Conservation (phyloP, 2,329 filamentous ascomycete genomes). For the Trichoderma citrinoviride region DNA sequence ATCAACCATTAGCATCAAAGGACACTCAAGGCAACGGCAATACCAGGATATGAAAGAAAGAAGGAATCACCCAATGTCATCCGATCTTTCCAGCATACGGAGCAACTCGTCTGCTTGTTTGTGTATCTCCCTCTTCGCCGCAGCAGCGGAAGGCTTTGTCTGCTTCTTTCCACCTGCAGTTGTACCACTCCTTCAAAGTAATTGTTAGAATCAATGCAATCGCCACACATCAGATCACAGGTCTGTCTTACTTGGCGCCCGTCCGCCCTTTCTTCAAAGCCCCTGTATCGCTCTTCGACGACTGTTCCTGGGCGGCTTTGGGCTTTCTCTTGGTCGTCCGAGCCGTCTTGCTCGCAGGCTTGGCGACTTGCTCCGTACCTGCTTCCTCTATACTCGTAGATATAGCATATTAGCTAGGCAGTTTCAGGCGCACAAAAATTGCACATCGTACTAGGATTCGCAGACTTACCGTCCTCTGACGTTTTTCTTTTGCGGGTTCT, state of each 20-base stretch:
- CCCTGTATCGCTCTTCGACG: background rate
- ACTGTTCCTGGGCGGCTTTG: background rate
- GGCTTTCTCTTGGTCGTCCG: background rate
- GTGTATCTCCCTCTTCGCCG: constrained; percentile 28
- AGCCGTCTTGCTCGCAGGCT: background rate
- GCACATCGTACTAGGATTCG: no score
- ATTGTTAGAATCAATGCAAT: background rate
- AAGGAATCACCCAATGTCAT: background rate
- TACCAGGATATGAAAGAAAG: no score
- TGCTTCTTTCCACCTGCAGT: constrained; percentile 17
- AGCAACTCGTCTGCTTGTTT: constrained; percentile 27
- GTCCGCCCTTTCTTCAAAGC: background rate
- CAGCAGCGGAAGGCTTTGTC: constrained; percentile 15
- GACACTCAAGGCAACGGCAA: background rate
- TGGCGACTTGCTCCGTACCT: background rate
- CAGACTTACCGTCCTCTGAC: constrained; percentile 26
- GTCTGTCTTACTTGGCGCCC: background rate
- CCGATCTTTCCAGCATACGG: constrained; percentile 26
- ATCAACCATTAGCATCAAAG: background rate
- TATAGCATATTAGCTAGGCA: background rate
- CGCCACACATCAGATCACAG: background rate
- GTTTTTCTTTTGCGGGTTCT: constrained; percentile 30
- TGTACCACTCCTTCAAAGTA: background rate
- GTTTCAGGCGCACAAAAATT: no score
- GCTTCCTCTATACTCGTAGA: constrained; percentile 20